Conservation (phyloP, 352 stramenopile species). For the Globisporangium nunn region DNA sequence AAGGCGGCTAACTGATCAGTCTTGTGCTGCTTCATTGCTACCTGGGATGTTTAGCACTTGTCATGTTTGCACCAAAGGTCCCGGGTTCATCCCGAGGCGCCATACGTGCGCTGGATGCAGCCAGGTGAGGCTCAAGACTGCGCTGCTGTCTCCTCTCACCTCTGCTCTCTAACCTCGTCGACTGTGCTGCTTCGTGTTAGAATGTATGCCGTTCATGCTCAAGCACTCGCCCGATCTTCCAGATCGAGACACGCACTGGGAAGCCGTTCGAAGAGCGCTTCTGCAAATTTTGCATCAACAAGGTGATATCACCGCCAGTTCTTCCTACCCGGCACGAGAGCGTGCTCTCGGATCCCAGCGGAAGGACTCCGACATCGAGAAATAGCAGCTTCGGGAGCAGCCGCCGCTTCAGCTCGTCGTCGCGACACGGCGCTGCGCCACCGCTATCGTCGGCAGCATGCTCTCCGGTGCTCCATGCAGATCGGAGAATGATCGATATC, state of each 20-base stretch:
- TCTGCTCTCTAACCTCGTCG: no score
- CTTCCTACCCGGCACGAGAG: constrained; percentile 3
- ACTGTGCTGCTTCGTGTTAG: no score
- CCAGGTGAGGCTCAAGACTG: constrained; percentile 27
- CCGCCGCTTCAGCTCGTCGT: neutral
- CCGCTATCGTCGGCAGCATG: neutral
- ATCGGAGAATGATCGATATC: neutral
- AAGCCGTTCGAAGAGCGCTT: constrained; percentile 2
- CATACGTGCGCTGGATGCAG: constrained; percentile 19
- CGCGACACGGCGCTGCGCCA: no score
- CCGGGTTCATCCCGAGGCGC: neutral
- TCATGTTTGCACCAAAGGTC: neutral
- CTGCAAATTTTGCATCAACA: constrained; percentile 7
- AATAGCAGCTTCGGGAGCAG: neutral
- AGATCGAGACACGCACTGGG: neutral
- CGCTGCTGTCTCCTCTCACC: no score
- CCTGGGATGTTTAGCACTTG: no score
- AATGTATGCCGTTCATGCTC: no score
- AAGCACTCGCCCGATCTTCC: neutral
- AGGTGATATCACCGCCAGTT: neutral
- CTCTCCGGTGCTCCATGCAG: neutral
- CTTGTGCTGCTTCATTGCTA: constrained; percentile 2
- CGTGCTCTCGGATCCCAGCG: neutral
- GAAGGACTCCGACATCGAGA: neutral
- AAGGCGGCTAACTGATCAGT: no score